phyloP scores from a whole-genome alignment of 1,139 yeast species.

The Sugiyamaella grinbergsii region DNA sequence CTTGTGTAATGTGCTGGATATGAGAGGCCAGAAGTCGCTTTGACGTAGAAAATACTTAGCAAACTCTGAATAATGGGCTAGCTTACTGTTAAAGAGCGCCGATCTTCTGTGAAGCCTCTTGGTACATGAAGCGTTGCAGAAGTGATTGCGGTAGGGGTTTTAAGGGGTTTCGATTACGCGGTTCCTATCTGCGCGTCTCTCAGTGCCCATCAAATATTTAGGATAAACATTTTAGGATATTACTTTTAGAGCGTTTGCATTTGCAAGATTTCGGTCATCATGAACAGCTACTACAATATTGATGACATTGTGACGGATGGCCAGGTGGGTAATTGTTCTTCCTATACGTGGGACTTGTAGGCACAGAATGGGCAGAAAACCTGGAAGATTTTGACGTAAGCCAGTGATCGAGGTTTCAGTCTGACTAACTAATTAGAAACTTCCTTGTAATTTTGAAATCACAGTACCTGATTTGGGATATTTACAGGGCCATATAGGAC shows the following conservation, averaged over 20 bases:
- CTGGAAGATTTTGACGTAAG: not conserved
- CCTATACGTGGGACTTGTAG: no score
- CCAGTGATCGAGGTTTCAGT: no score
- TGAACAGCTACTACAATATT: constrained; percentile 66
- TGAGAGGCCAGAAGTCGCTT: no score
- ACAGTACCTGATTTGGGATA: constrained; percentile 85
- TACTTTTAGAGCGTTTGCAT: no score
- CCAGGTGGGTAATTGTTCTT: constrained; percentile 43
- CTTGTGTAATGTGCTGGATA: no score
- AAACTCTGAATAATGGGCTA: not conserved
- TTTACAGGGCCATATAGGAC: constrained; percentile 79
- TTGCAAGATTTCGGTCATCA: no score
- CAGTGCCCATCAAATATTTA: not conserved
- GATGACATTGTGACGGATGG: constrained; percentile 85
- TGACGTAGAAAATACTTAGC: no score
- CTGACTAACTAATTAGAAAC: constrained; percentile 48
- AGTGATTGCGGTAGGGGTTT: constrained; percentile 13
- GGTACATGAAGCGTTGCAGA: not conserved
- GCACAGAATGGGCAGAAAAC: no score
- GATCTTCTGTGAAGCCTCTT: not conserved
- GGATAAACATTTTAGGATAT: not conserved
- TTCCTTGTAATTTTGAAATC: constrained; percentile 77
- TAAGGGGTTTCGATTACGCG: constrained; percentile 3
- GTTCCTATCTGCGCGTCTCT: not conserved
- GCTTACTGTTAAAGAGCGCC: not conserved